A percentile compares a stretch with the other conserved stretches of the same genome.
Evolutionary conservation across 2,329 filamentous ascomycete species (phyloP).

Genomic region (Daldinia eschscholtzii): DNA sequence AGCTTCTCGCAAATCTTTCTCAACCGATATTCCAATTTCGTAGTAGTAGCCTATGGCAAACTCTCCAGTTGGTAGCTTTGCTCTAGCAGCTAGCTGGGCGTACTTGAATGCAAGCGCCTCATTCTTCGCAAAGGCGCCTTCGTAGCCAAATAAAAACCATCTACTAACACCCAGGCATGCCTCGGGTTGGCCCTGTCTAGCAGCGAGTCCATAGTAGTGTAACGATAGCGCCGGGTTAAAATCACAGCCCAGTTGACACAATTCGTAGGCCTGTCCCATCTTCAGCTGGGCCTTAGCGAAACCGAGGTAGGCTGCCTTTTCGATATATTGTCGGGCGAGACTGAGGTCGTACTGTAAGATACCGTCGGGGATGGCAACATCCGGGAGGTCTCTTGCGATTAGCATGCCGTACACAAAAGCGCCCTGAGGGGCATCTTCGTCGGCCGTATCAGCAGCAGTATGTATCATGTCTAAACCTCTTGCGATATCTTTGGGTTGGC

Average conservation of each 20-base stretch:
- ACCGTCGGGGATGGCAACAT: constrained; percentile 81
- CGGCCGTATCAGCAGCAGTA: constrained; percentile 84
- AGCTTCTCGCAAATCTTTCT: constrained; percentile 85
- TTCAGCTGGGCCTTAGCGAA: constrained; percentile 97
- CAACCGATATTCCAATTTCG: constrained; percentile 93
- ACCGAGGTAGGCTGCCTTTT: constrained; percentile 94
- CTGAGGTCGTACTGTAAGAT: constrained; percentile 79
- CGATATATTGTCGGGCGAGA: constrained; percentile 86
- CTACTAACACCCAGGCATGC: constrained; percentile 97
- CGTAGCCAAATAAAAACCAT: constrained; percentile 97
- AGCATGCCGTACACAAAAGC: constrained; percentile 98
- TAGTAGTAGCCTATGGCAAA: constrained; percentile 98
- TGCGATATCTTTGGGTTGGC: constrained; percentile 83
- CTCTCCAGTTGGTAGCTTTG: constrained; percentile 88
- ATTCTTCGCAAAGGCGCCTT: constrained; percentile 93
- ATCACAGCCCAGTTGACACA: constrained; percentile 92
- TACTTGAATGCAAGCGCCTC: constrained; percentile 94
- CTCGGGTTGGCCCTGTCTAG: constrained; percentile 91
- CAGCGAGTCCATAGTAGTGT: constrained; percentile 94
- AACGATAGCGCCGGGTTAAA: constrained; percentile 93
- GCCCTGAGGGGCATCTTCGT: constrained; percentile 96
- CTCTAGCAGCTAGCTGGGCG: constrained; percentile 84
- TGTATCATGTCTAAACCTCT: constrained; percentile 85
- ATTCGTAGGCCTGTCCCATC: constrained; percentile 95
- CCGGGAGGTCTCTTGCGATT: constrained; percentile 88